Evolutionary conservation across 2,329 filamentous ascomycete species (phyloP).

Genomic region (Fusarium sp.): DNA sequence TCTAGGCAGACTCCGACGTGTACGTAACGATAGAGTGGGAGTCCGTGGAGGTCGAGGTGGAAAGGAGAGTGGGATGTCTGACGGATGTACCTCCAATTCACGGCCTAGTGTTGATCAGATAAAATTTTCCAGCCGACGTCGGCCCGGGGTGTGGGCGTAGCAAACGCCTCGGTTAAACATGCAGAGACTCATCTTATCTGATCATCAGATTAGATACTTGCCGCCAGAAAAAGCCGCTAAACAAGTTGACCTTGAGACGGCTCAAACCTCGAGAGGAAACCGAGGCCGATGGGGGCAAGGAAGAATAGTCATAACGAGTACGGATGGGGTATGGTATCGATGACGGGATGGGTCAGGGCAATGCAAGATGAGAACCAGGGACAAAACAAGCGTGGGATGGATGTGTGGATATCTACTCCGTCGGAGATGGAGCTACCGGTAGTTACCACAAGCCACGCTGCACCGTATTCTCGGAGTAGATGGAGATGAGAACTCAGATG

Average conservation of each 20-base stretch:
- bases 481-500: not conserved
- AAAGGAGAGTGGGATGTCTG: not conserved
- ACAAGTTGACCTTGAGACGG: conserved; percentile 3
- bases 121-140: conserved; percentile 43
- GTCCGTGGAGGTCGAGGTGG: not conserved
- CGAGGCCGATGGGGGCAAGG: not conserved
- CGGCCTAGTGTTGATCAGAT: conserved; percentile 37
- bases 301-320: not conserved
- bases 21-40: conserved; percentile 23
- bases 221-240: conserved; percentile 20
- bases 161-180: not conserved
- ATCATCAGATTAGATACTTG: conserved; percentile 57
- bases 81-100: not conserved
- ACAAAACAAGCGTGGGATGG: conserved; percentile 3
- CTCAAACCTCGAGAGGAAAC: not conserved
- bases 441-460: not conserved
- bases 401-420: conserved; percentile 5
- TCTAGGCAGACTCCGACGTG: conserved; percentile 23
- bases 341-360: conserved; percentile 2
- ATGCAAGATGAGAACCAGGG: conserved; percentile 7
- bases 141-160: conserved; percentile 29
- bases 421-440: conserved; percentile 9
- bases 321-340: not conserved
- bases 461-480: not conserved
- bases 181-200: conserved; percentile 53